Evolutionary conservation across 228 moss, liverwort and hornwort genomes (phyloP).

Genomic region (Sphagnum magellanicum): DNA sequence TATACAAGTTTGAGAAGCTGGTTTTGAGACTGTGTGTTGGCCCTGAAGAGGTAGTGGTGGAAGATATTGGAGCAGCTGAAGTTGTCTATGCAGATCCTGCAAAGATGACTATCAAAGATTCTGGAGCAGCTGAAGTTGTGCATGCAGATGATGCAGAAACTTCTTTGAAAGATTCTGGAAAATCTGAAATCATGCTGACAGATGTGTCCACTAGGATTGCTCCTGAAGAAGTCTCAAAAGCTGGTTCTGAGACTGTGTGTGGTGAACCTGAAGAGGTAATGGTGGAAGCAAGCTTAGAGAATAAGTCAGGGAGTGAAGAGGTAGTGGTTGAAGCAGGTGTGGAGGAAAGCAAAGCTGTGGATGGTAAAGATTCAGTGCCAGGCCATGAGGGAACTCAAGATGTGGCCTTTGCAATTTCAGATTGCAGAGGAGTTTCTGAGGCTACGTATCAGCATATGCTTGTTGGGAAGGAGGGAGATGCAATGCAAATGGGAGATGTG

Average conservation of each 20-base stretch:
- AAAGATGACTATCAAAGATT: constrained; percentile 15
- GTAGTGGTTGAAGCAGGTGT: too few species aligned
- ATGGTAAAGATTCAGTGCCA: too few species aligned
- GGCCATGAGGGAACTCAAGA: too few species aligned
- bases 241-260: neutral
- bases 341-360: too few species aligned
- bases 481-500: neutral
- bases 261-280: too few species aligned
- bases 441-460: neutral
- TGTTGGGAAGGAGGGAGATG: constrained; percentile 1
- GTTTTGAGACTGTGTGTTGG: constrained; percentile 6
- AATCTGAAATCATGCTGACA: constrained; percentile 7
- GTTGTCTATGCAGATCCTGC: constrained; percentile 11
- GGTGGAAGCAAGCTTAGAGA: neutral
- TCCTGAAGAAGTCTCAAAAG: neutral
- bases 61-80: constrained; percentile 15
- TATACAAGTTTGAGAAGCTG: constrained; percentile 25
- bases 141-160: constrained; percentile 13
- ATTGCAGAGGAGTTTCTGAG: constrained; percentile 4
- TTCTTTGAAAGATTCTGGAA: constrained; percentile 18
- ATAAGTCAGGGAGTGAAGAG: neutral
- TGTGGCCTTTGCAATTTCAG: neutral
- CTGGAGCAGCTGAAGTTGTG: constrained; percentile 9
- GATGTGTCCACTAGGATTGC: neutral
- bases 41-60: constrained; percentile 11